Percentiles rank a stretch among this genome's conserved stretches.
Evolutionary conservation across 2,329 filamentous ascomycete species (phyloP).

Genomic region (Ceratocystis destructans): DNA sequence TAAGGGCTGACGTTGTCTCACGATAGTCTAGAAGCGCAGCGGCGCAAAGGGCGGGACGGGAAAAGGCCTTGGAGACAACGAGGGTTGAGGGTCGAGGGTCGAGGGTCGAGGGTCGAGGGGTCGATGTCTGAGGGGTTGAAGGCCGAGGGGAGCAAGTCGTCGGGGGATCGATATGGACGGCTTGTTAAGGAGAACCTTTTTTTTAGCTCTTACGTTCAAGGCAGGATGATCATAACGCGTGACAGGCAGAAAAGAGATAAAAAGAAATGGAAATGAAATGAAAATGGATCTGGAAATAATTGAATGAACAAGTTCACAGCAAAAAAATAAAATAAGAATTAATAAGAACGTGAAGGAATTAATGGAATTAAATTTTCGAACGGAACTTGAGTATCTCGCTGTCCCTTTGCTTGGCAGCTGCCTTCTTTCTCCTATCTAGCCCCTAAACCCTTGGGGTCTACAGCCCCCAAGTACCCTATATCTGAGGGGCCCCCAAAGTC

Average conservation of each 20-base stretch:
- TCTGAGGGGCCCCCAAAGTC: neutral
- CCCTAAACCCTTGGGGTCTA: no score
- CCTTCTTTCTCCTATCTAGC: no score
- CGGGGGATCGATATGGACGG: neutral
- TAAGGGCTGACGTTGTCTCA: no score
- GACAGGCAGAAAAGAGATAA: slow-evolving; percentile 5
- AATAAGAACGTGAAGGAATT: neutral
- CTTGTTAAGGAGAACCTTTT: no score
- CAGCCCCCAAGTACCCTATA: no score
- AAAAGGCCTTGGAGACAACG: no score
- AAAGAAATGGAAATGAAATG: neutral
- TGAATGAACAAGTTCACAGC: neutral
- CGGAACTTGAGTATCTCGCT: neutral
- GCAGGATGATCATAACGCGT: slow-evolving; percentile 6
- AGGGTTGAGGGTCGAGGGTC: no score
- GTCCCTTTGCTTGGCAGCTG: no score
- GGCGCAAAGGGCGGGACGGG: no score
- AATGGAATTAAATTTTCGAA: neutral
- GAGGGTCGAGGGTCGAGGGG: no score
- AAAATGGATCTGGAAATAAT: neutral
- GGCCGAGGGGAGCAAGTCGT: neutral
- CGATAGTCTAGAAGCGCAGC: no score
- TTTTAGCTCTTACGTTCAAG: neutral
- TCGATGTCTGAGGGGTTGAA: neutral
- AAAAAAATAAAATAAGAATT: slow-evolving; percentile 11